Evolutionary conservation across 1,284 basidiomycete species (phyloP).

Genomic region (Microbotryum intermedium): DNA sequence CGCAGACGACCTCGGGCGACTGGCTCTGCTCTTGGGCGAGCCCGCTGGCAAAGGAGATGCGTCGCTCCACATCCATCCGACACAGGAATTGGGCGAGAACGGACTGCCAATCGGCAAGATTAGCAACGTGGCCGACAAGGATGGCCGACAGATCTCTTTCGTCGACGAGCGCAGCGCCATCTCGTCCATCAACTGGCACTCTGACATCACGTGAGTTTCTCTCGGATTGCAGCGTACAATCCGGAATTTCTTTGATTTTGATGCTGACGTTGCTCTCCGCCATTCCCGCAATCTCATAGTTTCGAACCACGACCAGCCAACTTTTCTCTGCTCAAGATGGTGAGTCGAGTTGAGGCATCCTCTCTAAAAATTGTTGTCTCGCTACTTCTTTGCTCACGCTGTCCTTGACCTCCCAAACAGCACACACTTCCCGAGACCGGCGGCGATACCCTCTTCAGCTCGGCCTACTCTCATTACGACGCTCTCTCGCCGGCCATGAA

Average conservation of each 20-base stretch:
- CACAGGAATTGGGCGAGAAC: slow-evolving; percentile 44
- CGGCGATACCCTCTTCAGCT: slow-evolving; percentile 43
- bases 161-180: slow-evolving; percentile 23
- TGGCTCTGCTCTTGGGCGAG: slow-evolving; percentile 49
- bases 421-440: slow-evolving; percentile 48
- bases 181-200: slow-evolving; percentile 12
- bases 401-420: slow-evolving; percentile 42
- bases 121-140: slow-evolving; percentile 12
- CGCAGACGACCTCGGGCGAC: slow-evolving; percentile 35
- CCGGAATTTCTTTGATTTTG: too few species aligned
- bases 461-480: slow-evolving; percentile 24
- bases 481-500: slow-evolving; percentile 52
- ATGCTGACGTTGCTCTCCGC: background rate
- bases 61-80: slow-evolving; percentile 58
- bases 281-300: slow-evolving; percentile 58
- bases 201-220: background rate
- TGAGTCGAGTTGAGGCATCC: slow-evolving; percentile 3
- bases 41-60: slow-evolving; percentile 50
- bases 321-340: slow-evolving; percentile 42
- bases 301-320: slow-evolving; percentile 61
- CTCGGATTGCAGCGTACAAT: background rate
- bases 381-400: background rate
- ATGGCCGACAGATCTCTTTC: slow-evolving; percentile 29
- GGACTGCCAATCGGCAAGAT: slow-evolving; percentile 35
- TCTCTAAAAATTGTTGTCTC: slow-evolving; percentile 39